phyloP scores from a whole-genome alignment of 2,329 filamentous ascomycete genomes.

The Spiromastix sp. region DNA sequence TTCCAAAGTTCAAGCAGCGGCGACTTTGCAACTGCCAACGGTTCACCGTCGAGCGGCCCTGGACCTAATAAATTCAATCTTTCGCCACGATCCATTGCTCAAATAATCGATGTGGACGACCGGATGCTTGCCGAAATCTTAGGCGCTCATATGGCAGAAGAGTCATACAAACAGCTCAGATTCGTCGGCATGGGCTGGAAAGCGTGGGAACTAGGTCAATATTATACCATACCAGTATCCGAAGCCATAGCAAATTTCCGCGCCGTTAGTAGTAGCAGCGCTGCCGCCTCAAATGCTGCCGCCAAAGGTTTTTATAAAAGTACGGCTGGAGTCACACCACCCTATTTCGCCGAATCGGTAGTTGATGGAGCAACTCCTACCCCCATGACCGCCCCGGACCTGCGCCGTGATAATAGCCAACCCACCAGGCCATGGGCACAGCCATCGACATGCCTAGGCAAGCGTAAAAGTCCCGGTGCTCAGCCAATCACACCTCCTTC shows the following conservation, averaged over 20 bases:
- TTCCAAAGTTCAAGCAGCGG: neutral
- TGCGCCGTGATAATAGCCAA: no score
- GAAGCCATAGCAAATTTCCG: slow-evolving; percentile 1
- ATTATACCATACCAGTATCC: slow-evolving; percentile 22
- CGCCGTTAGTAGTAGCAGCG: no score
- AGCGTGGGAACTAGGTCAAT: slow-evolving; percentile 26
- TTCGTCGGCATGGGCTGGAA: slow-evolving; percentile 31
- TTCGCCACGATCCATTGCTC: slow-evolving; percentile 17
- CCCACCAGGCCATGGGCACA: no score
- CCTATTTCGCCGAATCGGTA: no score
- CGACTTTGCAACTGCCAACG: neutral
- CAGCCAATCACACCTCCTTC: no score
- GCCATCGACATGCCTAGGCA: no score
- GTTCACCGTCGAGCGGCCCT: neutral
- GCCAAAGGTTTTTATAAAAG: no score
- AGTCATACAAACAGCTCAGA: slow-evolving; percentile 22
- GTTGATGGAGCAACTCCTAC: no score
- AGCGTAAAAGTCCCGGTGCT: no score
- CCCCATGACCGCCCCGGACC: no score
- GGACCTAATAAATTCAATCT: neutral
- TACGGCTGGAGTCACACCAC: no score
- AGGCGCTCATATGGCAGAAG: slow-evolving; percentile 21
- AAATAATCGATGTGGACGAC: slow-evolving; percentile 29
- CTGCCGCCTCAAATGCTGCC: no score
- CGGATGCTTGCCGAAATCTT: slow-evolving; percentile 21